Evolutionary conservation across 139 green algal genomes (phyloP), one percentile per base, ranked within the genome.

Genomic region (Chlorella sp.): DNA sequence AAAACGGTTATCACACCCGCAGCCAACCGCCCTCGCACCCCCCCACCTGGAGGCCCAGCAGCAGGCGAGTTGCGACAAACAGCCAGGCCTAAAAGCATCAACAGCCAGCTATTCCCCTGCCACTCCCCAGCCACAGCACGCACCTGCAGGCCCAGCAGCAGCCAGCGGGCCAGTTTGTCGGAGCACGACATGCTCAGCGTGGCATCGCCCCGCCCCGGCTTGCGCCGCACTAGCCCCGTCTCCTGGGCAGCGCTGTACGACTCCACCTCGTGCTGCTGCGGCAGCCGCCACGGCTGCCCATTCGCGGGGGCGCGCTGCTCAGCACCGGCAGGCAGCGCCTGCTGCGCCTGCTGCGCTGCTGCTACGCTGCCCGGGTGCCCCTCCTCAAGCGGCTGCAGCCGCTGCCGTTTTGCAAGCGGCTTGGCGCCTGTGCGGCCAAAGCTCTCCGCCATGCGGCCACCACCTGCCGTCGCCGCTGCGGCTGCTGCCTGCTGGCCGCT

Each of bases 91-190:
- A 78, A 20, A 34, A 0, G 41, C 34, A 34, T 32, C 5, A 17
- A 51, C n/a, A 40, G 40, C 70, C 54, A n/a, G 4, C 34, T 54
- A 16, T 73, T 9, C 2, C 16, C 5, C 70, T 32, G 17, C 24
- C 70, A 13, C 30, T 17, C 7, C 38, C 16, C 34, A 73, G 34
- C n/a, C 70, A 34, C 26, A 13, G 32, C 54, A 73, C 81, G 43
- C 38, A 76, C 51, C 84, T 96, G 96, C 78, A 97, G 38, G 26
- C 97, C 96, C 8, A 98, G 83, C 67, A 93, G 83, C 24, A 70
- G 75, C 96, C 96, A 98, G 34, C 93, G 90, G 1, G 95, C 92
- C 38, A 99, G 88, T 94, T 99, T 99, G 90, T 99, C 97, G 85
- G 92, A 97, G 93, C 97, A 99, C 84, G 92, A 97, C 85, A 99